phyloP scores from a whole-genome alignment of 768 basidiomycete genomes.

The Lentinula raphanica region DNA sequence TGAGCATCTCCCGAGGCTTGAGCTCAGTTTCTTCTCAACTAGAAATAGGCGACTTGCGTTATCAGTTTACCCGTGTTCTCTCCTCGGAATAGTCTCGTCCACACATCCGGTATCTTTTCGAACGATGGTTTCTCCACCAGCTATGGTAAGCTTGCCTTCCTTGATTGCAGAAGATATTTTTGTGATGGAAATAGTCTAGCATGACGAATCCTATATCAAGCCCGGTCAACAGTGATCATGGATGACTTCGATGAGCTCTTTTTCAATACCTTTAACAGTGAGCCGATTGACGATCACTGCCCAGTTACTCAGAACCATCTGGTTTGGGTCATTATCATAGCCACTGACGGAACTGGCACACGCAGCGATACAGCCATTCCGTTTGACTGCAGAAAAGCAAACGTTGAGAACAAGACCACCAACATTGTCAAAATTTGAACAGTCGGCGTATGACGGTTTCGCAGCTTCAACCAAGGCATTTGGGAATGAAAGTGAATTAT shows the following conservation, averaged over 20 bases:
- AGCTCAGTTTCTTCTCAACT: neutral
- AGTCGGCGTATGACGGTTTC: neutral
- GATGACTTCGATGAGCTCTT: neutral
- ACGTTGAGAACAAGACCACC: neutral
- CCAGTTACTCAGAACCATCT: neutral
- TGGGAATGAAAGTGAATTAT: neutral
- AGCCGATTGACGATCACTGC: neutral
- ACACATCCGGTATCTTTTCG: neutral
- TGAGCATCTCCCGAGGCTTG: neutral
- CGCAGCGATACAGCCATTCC: neutral
- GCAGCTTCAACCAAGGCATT: neutral
- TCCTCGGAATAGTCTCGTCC: neutral
- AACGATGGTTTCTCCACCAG: neutral
- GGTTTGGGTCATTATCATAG: neutral
- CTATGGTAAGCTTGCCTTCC: neutral
- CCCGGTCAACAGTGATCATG: neutral
- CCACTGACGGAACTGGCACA: neutral
- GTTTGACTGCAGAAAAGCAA: neutral
- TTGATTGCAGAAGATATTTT: neutral
- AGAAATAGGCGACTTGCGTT: conserved; percentile 1
- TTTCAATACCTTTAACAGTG: neutral
- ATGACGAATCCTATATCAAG: neutral
- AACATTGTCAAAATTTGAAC: conserved; percentile 2
- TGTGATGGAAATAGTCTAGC: neutral
- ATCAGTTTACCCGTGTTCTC: conserved; percentile 2